Evolutionary conservation across 306 rosid species (phyloP), one percentile per base, ranked within the genome.

Genomic region (Dalbergia oliveri): DNA sequence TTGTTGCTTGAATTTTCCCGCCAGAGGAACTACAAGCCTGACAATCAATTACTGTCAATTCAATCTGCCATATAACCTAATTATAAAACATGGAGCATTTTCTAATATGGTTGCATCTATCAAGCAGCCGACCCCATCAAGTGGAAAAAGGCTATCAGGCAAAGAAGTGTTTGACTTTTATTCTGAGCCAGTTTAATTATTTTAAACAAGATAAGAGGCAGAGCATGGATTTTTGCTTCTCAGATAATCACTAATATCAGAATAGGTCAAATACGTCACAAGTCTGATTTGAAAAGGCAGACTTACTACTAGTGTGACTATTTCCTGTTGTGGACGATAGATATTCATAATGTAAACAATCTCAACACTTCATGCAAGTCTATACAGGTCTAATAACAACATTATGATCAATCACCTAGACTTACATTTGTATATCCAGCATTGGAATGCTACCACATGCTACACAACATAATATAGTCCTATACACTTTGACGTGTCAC

Each of bases 1-100:
- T 91, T 95, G 89, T 85, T 91, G 84, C 90, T 86, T 58, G 97
- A 87, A 88, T 86, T 86, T 89, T 91, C 86, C 97, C 99, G 66
- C 97, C 87, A 31, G 99, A 81, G 21, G 93, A 76, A 79, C 66
- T 67, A 65, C 47, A 62, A 80, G 93, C 86, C 99, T 95, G 88
- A 58, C 49, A 83, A 87, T 47, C 75, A 86, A 80, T 23, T 70
- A 79, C 18, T 61, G 71, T 76, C 79, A 83, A 73, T 70, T 81
- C 76, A 89, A 81, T 64, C 65, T 13, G 75, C 59, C 78, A 78
- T 34, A 12, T 64, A 56, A 77, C 72, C 33, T 26, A 73, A 77
- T 61, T 56, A 66, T 35, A 67, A n/a, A 21, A 59, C 45, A 56
- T 57, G 64, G 7, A 59, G 67, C 56, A 81, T 47, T 45, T 65